Conservation (phyloP, 2,329 filamentous ascomycete species). For the Mollisia scopiformis region DNA sequence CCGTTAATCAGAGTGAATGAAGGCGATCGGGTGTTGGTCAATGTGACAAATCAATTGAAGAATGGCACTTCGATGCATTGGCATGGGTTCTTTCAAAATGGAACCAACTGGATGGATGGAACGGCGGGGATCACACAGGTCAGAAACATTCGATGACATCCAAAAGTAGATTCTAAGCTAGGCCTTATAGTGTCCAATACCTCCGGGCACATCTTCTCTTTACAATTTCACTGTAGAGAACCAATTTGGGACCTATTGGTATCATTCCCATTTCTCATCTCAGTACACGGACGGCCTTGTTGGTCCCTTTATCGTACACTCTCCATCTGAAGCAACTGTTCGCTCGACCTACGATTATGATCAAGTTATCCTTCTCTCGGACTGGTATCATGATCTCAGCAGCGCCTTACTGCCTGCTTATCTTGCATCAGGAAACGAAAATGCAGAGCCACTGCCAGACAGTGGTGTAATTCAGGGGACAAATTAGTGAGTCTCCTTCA, state of each 20-base stretch:
- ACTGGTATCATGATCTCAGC: conserved; percentile 60
- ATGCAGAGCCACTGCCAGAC: conserved; percentile 17
- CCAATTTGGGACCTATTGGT: conserved; percentile 57
- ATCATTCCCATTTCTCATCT: conserved; percentile 65
- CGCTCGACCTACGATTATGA: conserved; percentile 59
- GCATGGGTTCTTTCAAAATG: conserved; percentile 49
- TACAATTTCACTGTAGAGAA: conserved; percentile 21
- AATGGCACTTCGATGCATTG: conserved; percentile 42
- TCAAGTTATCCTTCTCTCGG: conserved; percentile 56
- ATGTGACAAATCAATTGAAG: conserved; percentile 70
- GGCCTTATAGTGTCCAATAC: conserved; percentile 8
- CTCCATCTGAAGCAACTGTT: conserved; percentile 44
- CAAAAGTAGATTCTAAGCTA: neutral
- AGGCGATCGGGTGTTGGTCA: conserved; percentile 59
- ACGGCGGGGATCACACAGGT: conserved; percentile 33
- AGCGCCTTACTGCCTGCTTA: conserved; percentile 43
- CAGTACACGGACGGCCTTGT: conserved; percentile 70
- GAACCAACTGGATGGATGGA: conserved; percentile 43
- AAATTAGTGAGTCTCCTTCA: conserved; percentile 8
- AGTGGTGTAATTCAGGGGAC: conserved; percentile 18
- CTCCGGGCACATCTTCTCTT: conserved; percentile 16
- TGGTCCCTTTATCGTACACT: conserved; percentile 61
- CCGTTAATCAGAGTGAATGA: conserved; percentile 67
- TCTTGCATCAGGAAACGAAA: conserved; percentile 16
- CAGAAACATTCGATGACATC: neutral